Percentiles rank a stretch among this genome's conserved stretches.
Evolutionary conservation across 2,329 filamentous ascomycete genomes (phyloP).

Genomic region (Penicillium sp.): DNA sequence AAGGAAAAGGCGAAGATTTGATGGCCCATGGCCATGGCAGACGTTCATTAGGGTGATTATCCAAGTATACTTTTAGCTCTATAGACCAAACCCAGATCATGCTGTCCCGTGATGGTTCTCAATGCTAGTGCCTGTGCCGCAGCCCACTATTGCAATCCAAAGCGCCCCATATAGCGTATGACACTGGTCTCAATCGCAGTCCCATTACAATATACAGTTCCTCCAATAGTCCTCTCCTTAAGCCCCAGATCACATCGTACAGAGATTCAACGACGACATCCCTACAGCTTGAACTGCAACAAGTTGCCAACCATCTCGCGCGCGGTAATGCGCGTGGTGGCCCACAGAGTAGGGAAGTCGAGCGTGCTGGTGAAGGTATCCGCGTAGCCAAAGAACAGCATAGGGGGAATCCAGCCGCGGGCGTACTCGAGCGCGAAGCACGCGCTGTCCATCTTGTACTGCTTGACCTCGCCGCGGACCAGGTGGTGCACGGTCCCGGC

Average conservation of each 20-base stretch:
- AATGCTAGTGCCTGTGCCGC: not conserved
- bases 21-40: not conserved
- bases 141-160: not conserved
- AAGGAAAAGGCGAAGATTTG: not conserved
- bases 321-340: constrained; percentile 72
- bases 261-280: not conserved
- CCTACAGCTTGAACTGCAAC: constrained; percentile 68
- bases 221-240: not conserved
- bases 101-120: not conserved
- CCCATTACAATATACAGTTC: constrained; percentile 3
- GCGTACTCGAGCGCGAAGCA: constrained; percentile 46
- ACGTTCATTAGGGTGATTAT: not conserved
- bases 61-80: constrained; percentile 3
- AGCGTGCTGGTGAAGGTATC: constrained; percentile 79
- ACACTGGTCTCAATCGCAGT: not conserved
- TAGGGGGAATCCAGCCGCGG: constrained; percentile 83
- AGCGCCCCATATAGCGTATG: not conserved
- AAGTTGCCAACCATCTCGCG: constrained; percentile 76
- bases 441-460: constrained; percentile 59
- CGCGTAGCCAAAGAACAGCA: constrained; percentile 87
- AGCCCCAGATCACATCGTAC: not conserved
- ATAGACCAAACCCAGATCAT: not conserved
- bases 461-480: constrained; percentile 68
- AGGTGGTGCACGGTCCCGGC: constrained; percentile 43
- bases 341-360: constrained; percentile 82